Base-by-base conservation (phyloP, 148 eudicot species). In the Rheum nobile region DNA sequence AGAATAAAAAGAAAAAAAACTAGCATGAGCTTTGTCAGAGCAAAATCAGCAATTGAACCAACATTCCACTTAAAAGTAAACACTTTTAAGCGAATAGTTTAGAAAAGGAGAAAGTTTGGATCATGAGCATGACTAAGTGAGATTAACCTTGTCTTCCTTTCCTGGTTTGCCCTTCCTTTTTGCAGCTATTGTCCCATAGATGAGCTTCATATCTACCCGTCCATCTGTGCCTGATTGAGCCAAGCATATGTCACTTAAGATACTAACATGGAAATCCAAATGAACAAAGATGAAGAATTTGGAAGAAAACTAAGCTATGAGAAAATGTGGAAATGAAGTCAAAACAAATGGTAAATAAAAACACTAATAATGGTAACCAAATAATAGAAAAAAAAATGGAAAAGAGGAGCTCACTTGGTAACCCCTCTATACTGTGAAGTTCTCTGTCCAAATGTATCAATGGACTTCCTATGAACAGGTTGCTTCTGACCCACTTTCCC, bases 401-500 rank as follows among this genome's bases (percentile, higher is more conserved):
- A n/a, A n/a, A n/a, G n/a, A n/a, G n/a, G n/a, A n/a, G n/a, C n/a
- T 47, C 61, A 93, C 98, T 96, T 89, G 39, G 98, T 93, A 75
- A 93, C 98, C 48, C 98, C 98, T 82, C 98, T 86, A 48, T 93
- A 93, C 87, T 93, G 98, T 16, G 98, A 93, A 69, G 98, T 93
- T 50, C 98, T 88, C 74, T 93, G 98, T 7, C 98, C 98, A 88
- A 93, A 93, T 59, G 97, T 89, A 74, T 93, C 98, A 73, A 93
- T 79, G 75, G 98, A 93, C 78, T 93, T 93, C 79, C 98, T 84
- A 75, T 93, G 96, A 83, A 93, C 93, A 83, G 88, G 86, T 79
- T 84, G 91, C 75, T 90, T 89, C 69, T 84, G 89, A 41, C 85
- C 80, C 70, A 81, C 85, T 19, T 79, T 91, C 41, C 82, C 77